Conservation (phyloP, 2,329 filamentous ascomycete species). For the Epichloe sp. region DNA sequence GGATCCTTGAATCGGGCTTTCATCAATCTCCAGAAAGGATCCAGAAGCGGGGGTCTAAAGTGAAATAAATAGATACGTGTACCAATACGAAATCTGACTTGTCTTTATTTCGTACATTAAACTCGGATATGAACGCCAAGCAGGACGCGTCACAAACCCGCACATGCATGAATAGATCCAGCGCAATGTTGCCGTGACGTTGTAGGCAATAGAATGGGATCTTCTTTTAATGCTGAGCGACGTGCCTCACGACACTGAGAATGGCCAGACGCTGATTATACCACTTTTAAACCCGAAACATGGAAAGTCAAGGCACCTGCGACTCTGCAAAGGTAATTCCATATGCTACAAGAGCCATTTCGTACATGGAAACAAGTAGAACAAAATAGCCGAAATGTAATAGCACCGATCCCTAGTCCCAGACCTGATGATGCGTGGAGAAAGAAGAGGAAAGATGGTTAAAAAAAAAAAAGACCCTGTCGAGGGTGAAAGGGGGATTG, state of each 20-base stretch:
- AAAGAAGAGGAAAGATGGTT: neutral
- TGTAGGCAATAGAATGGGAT: too few relatives aligned
- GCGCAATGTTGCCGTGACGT: too few relatives aligned
- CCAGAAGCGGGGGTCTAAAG: neutral
- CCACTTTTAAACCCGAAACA: too few relatives aligned
- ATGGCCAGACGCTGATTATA: too few relatives aligned
- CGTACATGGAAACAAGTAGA: slow-evolving; percentile 2
- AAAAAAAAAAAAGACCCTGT: neutral
- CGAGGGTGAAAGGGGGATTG: neutral
- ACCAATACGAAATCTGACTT: slow-evolving; percentile 1
- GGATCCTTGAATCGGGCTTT: slow-evolving; percentile 32
- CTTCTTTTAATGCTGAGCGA: too few relatives aligned
- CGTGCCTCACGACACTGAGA: too few relatives aligned
- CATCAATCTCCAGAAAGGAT: neutral
- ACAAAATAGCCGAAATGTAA: neutral
- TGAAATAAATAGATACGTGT: slow-evolving; percentile 1
- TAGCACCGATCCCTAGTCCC: neutral
- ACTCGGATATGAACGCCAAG: neutral
- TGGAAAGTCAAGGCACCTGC: too few relatives aligned
- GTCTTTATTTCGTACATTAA: neutral
- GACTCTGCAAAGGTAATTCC: neutral
- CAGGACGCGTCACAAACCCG: too few relatives aligned
- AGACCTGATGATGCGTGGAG: neutral
- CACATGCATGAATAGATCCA: too few relatives aligned
- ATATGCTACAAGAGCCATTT: neutral